Evolutionary conservation across 2,329 filamentous ascomycete genomes (phyloP), one percentile per base, ranked within the genome.

Genomic region (Clonostachys rhizophaga): DNA sequence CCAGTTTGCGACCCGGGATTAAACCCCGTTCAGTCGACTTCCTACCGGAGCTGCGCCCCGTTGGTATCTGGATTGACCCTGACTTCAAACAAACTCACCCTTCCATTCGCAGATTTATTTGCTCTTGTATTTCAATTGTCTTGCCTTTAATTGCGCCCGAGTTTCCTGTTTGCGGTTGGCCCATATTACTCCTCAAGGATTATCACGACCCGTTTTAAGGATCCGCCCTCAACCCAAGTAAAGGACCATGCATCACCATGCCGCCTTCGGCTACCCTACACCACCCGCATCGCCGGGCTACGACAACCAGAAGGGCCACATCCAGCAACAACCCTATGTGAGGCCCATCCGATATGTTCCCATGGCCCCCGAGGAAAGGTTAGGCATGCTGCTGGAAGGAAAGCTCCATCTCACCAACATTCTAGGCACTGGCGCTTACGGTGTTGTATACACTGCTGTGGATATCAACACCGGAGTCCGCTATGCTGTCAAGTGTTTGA

Each of bases 401-500:
- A 84, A 88, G 64, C 79, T 96, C 57, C 86, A 92, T 71, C 75
- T 97, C 60, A 89, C 84, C 53, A 81, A 84, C 52, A 89, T 97
- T 58, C 79, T 97, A 52, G 94, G 94, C 54, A 89, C 92, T 44
- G 94, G 94, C 57, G 94, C 94, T 49, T 99, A 99, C 69, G 94
- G 94, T 54, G 91, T 96, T 40, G 94, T 99, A 24, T 97, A 97
- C 73, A 83, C 85, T 54, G 91, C 91, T 60, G 76, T 88, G 69
- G 91, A 94, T 71, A 81, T 92, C 63, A 85, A 86, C 64, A 92
- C 84, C 56, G 81, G 87, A 64, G 79, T 84, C 49, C 84, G 83
- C 54, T 99, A 95, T 75, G 94, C 94, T 54, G 92, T 99, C 63
- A 99, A 99, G 78, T 92, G 91, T 51, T 79, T 99, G 63, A 94